Base-by-base conservation (phyloP, 768 basidiomycete genomes). In the Lentinula raphanica region DNA sequence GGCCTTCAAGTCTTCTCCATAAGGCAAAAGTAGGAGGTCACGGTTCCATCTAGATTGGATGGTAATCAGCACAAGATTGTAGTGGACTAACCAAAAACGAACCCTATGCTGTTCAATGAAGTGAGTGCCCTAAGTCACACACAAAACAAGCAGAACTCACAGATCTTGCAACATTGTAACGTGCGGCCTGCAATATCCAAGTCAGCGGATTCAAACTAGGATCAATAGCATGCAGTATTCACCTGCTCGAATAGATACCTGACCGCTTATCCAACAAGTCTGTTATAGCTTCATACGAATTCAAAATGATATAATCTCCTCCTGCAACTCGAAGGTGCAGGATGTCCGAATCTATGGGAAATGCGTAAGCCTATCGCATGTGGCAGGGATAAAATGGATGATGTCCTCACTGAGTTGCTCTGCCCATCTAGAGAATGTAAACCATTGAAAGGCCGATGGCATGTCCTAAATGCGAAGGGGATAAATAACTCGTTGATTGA, bases 371-470 rank as follows among this genome's bases (percentile, higher is more conserved):
- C n/a, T n/a, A n/a, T n/a, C n/a, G n/a, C n/a, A n/a, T n/a, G n/a
- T n/a, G n/a, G n/a, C n/a, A n/a, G n/a, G n/a, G n/a, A n/a, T n/a
- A n/a, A n/a, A n/a, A n/a, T n/a, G n/a, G n/a, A 21, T 13, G 19
- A 7, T 28, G 40, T 23, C 62, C 62, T 13, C 40, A 69, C 79
- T 70, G 45, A 73, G 80, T 66, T 74, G 68, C 53, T 70, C 65
- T 19, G 69, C 73, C 80, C 79, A 81, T 49, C 72, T 60, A 3
- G 67, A 35, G 58, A 74, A 79, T 25, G 72, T 68, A 56, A 77
- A 63, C 78, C 79, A 81, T n/a, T 73, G 69, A 23, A 70, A 72
- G 35, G 63, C 56, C 5, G 72, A 66, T 15, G 80, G 79, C 49
- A 50, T 50, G 17, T 50, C 63, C 80, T 69, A 42, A 76, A 72